Evolutionary conservation across 306 rosid genomes (phyloP).

Genomic region (Sesbania bispinosa): DNA sequence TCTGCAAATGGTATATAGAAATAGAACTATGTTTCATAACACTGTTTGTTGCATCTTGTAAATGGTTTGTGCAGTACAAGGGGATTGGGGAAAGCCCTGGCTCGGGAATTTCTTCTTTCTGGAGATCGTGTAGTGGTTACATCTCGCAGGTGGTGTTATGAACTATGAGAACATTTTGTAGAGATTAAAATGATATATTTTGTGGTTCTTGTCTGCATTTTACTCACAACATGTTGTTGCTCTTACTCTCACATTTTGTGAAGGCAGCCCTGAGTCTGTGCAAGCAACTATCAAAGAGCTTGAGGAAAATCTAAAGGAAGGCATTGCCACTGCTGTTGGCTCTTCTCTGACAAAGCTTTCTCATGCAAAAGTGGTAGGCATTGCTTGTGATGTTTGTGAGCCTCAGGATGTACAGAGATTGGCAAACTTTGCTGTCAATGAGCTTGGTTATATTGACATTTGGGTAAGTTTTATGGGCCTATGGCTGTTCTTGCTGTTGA

Average conservation of each 20-base stretch:
- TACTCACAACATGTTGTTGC: slow-evolving; percentile 26
- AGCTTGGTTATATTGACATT: slow-evolving; percentile 78
- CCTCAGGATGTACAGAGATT: slow-evolving; percentile 68
- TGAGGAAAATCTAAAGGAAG: slow-evolving; percentile 77
- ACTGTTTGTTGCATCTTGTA: slow-evolving; percentile 17
- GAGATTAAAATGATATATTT: background rate
- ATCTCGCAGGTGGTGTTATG: slow-evolving; percentile 77
- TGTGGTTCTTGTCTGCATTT: slow-evolving; percentile 8
- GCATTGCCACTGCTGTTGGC: slow-evolving; percentile 53
- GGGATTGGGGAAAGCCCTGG: slow-evolving; percentile 95
- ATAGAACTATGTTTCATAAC: background rate
- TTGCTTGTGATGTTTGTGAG: slow-evolving; percentile 81
- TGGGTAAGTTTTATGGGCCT: slow-evolving; percentile 79
- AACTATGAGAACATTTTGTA: slow-evolving; percentile 4
- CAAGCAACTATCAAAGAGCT: slow-evolving; percentile 71
- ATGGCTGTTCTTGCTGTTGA: slow-evolving; percentile 6
- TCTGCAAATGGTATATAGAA: slow-evolving; percentile 1
- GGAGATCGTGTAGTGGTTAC: slow-evolving; percentile 84
- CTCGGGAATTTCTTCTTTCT: slow-evolving; percentile 89
- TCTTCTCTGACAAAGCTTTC: slow-evolving; percentile 50
- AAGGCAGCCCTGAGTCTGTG: slow-evolving; percentile 79
- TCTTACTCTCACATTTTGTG: slow-evolving; percentile 28
- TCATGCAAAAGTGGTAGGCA: slow-evolving; percentile 79
- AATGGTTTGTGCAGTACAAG: slow-evolving; percentile 68
- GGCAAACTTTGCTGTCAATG: slow-evolving; percentile 56